Conservation (phyloP, 345 rosid species). For the Citrus hindsii region DNA sequence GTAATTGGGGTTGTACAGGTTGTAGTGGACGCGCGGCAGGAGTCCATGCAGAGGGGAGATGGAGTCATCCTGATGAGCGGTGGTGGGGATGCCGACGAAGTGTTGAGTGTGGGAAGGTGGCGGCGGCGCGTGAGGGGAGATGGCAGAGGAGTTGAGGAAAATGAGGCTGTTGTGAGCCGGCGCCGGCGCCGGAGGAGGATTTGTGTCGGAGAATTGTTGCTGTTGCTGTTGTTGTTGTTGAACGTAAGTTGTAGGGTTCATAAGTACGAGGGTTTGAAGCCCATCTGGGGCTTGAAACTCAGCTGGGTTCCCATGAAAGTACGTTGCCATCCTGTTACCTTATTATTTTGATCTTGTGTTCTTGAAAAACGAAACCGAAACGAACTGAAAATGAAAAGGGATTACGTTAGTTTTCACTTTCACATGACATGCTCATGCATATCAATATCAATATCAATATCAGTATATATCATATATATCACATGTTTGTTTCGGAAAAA, state of each 20-base stretch:
- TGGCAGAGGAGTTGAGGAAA: slow-evolving; percentile 51
- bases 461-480: background rate
- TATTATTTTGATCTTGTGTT: too few species aligned
- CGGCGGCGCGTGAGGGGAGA: slow-evolving; percentile 28
- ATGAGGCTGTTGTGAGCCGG: slow-evolving; percentile 35
- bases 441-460: background rate
- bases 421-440: background rate
- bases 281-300: slow-evolving; percentile 78
- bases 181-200: slow-evolving; percentile 38
- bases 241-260: slow-evolving; percentile 89
- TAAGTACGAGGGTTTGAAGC: slow-evolving; percentile 86
- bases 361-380: background rate
- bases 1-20: slow-evolving; percentile 61
- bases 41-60: slow-evolving; percentile 72
- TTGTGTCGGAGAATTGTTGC: slow-evolving; percentile 38
- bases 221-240: slow-evolving; percentile 56
- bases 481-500: background rate
- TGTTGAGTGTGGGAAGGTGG: slow-evolving; percentile 56
- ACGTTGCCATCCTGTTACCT: slow-evolving; percentile 56
- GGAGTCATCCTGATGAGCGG: slow-evolving; percentile 41
- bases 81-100: slow-evolving; percentile 73
- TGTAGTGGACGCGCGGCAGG: slow-evolving; percentile 76
- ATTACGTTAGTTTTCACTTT: slow-evolving; percentile 20
- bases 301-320: slow-evolving; percentile 64
- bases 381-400: slow-evolving; percentile 16